Percentiles rank a stretch among this genome's conserved stretches.
Evolutionary conservation across 768 basidiomycete species (phyloP).

Genomic region (Tricholoma saponaceum): DNA sequence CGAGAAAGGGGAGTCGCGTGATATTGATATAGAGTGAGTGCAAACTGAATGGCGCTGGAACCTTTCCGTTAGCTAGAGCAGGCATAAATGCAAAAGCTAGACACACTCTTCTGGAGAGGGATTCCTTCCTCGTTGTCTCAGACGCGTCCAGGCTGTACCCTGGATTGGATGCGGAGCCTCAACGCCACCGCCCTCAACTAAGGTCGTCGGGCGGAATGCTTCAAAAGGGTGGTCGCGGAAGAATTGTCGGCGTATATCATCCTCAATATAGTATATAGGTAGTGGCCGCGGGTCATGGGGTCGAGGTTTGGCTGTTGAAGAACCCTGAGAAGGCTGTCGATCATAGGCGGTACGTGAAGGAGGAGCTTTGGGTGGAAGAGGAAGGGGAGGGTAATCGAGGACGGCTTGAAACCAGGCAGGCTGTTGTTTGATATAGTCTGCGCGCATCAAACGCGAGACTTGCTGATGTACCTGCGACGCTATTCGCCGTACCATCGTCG

Average conservation of each 20-base stretch:
- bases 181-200: conserved; percentile 69
- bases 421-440: conserved; percentile 53
- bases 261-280: conserved; percentile 76
- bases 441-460: conserved; percentile 74
- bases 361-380: conserved; percentile 74
- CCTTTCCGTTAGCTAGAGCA: conserved; percentile 7
- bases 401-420: conserved; percentile 87
- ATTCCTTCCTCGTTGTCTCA: conserved; percentile 78
- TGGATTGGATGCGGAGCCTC: conserved; percentile 50
- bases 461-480: conserved; percentile 88
- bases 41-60: conserved; percentile 71
- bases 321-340: conserved; percentile 23
- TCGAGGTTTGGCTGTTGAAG: conserved; percentile 27
- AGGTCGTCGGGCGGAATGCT: conserved; percentile 72
- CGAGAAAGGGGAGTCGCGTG: conserved; percentile 63
- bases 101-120: conserved; percentile 90
- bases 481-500: conserved; percentile 69
- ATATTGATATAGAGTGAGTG: conserved; percentile 69
- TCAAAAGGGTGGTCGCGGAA: conserved; percentile 97
- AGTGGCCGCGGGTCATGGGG: conserved; percentile 43
- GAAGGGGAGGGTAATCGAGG: conserved; percentile 82
- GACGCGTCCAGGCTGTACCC: conserved; percentile 68
- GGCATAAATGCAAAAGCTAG: background rate
- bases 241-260: conserved; percentile 84
- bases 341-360: conserved; percentile 56